Base-by-base conservation (phyloP, 495 filamentous ascomycete genomes). In the Entonaema liquescens region DNA sequence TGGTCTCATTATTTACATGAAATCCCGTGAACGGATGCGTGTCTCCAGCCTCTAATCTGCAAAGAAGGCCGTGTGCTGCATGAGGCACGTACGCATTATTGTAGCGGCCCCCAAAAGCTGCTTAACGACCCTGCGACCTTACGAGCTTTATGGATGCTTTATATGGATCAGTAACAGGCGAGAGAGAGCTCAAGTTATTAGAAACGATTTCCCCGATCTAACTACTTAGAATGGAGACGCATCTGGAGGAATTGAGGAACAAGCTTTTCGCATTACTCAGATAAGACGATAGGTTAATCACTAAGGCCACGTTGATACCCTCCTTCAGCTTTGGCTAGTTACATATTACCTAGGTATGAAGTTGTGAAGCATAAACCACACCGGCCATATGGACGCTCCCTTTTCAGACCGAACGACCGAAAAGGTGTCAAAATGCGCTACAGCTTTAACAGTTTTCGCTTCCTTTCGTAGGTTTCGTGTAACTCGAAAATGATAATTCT, bases 371-470 rank as follows among this genome's bases (percentile, higher is more conserved):
- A 17, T 31, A 36, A 47, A 65, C 25, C 17, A 57, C 19, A 60
- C 28, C 17, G 31, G 33, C 55, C 62, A 55, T 67, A 19, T 50
- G 31, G 62, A 57, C 56, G 50, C 49, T 57, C 60, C 55, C 23
- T 44, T 53, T 61, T 68, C 49, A 33, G 58, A 54, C 70, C 65
- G 70, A 65, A 65, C 15, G 49, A 23, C 49, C 49, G 49, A 53
- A 53, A 67, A 23, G 33, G 50, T 49, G 56, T 60, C 70, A 69
- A 73, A 66, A 73, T 56, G 57, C 65, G 66, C 2, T 66, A 65
- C 70, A 65, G 55, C 65, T 72, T 40, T 59, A n/a, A n/a, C n/a
- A n/a, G n/a, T n/a, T n/a, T n/a, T n/a, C n/a, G 70, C 54, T 47
- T 72, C 65, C 61, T n/a, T 72, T 61, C 36, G 11, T 38, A 19